Evolutionary conservation across 345 rosid genomes (phyloP), one percentile per base, ranked within the genome.

Genomic region (Dipteronia sinensis): DNA sequence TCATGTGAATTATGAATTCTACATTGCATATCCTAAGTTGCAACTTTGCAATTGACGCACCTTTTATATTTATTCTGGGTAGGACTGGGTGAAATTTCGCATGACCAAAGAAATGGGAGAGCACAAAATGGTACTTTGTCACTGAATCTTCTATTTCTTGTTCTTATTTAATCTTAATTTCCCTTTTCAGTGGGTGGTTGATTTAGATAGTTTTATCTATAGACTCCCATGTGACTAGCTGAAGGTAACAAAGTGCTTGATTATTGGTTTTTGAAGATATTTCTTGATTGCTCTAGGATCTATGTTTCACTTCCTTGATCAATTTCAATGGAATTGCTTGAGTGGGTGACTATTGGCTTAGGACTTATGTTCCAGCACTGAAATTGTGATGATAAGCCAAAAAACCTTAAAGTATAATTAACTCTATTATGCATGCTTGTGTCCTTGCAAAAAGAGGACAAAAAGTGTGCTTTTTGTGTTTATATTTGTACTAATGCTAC

Each of bases 51-150:
- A 27, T 71, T 68, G 65, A 47, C 51, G 31, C 13, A 46, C 10
- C 46, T 65, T 65, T 65, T 66, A 20, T 53, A 20, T 59, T 6
- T 59, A 9, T 77, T 68, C 73, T 82, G 75, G 29, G 31, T 73
- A 90, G 94, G 97, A 89, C 31, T 90, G 93, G 93, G 51, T 89
- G 69, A 76, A 83, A 75, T 81, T 82, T 58, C 76, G 55, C 61
- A 58, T 44, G 72, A 73, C n/a, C 55, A 62, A 63, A 74, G 75
- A 73, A 71, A 67, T 76, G 75, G 83, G 79, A 75, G 83, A 79
- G 72, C 81, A 69, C 42, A 71, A 65, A 74, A 80, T 78, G 86
- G 91, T 89, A 85, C 3, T 69, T 72, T 70, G 25, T 72, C 44
- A 13, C 71, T 71, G 58, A 10, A 49, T 66, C 31, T 77, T 38